phyloP scores from a whole-genome alignment of 2,329 filamentous ascomycete species.

The Tolypocladium amazonense region DNA sequence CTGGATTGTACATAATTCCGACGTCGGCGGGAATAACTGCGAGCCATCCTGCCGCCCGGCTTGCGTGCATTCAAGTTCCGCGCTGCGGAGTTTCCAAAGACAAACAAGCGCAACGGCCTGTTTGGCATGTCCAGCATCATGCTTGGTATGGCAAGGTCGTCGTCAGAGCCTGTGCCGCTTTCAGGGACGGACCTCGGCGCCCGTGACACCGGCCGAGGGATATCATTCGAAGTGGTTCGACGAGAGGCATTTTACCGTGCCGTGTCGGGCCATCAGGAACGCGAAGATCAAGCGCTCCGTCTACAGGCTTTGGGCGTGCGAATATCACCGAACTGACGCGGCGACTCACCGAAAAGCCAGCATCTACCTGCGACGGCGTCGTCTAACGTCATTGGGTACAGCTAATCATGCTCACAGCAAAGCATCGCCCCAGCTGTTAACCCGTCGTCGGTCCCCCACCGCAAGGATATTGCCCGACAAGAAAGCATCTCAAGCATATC shows the following conservation, averaged over 20 bases:
- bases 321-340: neutral
- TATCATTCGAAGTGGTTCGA: neutral
- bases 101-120: neutral
- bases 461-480: neutral
- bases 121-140: neutral
- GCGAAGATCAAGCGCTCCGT: neutral
- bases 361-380: neutral
- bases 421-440: neutral
- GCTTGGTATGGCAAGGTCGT: neutral
- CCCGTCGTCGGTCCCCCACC: neutral
- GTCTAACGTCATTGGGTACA: neutral
- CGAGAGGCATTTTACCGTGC: neutral
- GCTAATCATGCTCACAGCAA: neutral
- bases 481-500: neutral
- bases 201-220: neutral
- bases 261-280: neutral
- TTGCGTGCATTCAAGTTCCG: neutral
- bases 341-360: neutral
- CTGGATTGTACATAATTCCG: neutral
- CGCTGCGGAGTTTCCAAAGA: neutral
- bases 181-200: neutral
- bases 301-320: neutral
- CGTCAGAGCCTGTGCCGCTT: neutral
- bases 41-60: neutral
- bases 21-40: neutral